Evolutionary conservation across 345 rosid species (phyloP).

Genomic region (Gossypium mustelinum): DNA sequence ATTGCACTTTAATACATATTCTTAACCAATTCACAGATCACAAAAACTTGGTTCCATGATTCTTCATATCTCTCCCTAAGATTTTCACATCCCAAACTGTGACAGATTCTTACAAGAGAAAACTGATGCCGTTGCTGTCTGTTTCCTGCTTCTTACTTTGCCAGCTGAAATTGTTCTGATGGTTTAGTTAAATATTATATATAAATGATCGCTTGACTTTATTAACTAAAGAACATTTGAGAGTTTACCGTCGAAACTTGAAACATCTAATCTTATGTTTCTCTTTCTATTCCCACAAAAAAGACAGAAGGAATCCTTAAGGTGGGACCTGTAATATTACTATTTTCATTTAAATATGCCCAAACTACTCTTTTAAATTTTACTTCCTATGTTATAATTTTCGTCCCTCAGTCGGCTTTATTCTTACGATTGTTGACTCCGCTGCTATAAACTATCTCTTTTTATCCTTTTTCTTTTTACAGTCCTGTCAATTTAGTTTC

Average conservation of each 20-base stretch:
- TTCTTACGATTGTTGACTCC: too few species aligned
- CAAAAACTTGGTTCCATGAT: neutral
- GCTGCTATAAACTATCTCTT: too few species aligned
- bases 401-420: too few species aligned
- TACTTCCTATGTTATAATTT: too few species aligned
- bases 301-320: constrained; percentile 5
- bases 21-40: neutral
- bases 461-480: too few species aligned
- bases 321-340: constrained; percentile 15
- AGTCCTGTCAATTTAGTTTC: too few species aligned
- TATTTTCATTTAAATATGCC: neutral
- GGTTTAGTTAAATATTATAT: neutral
- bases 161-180: constrained; percentile 29
- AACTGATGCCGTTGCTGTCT: constrained; percentile 18
- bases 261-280: neutral
- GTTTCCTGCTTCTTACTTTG: constrained; percentile 36
- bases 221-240: neutral
- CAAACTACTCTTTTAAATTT: too few species aligned
- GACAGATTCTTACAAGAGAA: constrained; percentile 21
- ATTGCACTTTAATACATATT: neutral
- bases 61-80: neutral
- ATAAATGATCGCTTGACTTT: neutral
- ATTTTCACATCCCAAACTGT: neutral
- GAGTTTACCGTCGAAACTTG: too few species aligned
- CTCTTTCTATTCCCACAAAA: neutral